Evolutionary conservation across 129 eudicot species (phyloP), one percentile per base, ranked within the genome.

Genomic region (Tanacetum coccineum): DNA sequence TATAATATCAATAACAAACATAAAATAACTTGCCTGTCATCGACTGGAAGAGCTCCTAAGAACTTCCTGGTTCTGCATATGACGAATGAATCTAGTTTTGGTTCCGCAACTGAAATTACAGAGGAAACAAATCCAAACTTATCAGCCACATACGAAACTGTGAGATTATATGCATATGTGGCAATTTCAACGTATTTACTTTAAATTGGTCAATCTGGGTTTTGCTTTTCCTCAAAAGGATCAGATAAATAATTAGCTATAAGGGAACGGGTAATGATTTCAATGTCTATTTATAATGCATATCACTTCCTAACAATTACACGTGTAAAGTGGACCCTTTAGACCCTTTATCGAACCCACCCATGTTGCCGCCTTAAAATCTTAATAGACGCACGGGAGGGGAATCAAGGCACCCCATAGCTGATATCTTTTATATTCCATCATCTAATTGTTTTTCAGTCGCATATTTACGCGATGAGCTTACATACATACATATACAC

Each of bases 21-120:
- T 52, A 45, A 62, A 22, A 59, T 81, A 77, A 40, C 53, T 85
- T 81, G 70, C 98, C 91, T 80, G 78, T 88, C 96, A 75, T 88
- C 98, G 32, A 92, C 96, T 17, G 87, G 91, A 39, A 88, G 78
- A 59, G 88, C 73, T 74, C 95, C 87, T 52, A 84, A 71, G 68
- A 81, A 88, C 47, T 71, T 80, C 79, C 82, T 84, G 79, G 85
- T 86, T 81, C 94, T 82, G 76, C 98, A 93, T 61, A 93, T 71
- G 11, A 93, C 96, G 59, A 83, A 93, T 39, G 91, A 70, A 51
- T 93, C 96, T 74, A 93, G 73, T 45, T 88, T 76, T 25, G 98
- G 92, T 75, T 93, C 95, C 3, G 89, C 83, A 59, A 88, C 98
- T 93, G 71, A 22, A 70, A 73, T 21, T 28, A 62, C 15, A 12